Evolutionary conservation across 805 yeast species (phyloP).

Genomic region (Spathaspora hagerdaliae): DNA sequence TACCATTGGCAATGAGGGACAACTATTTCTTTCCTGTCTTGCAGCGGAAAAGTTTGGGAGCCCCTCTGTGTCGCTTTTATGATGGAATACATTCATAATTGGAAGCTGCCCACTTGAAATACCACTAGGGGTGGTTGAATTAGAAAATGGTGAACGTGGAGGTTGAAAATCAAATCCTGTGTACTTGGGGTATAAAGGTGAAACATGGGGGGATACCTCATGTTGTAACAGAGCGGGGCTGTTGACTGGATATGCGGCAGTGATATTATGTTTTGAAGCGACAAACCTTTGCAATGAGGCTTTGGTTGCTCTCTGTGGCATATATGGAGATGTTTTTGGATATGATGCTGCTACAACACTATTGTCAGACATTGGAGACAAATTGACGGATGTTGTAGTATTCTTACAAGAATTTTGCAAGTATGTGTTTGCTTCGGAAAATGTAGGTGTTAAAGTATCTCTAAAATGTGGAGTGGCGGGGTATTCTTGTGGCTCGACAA

Average conservation of each 20-base stretch:
- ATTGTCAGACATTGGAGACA: neutral
- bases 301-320: neutral
- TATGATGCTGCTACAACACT: neutral
- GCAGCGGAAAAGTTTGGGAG: neutral
- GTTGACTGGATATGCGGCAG: neutral
- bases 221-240: neutral
- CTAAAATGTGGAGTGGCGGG: neutral
- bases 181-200: conserved; percentile 1
- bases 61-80: conserved; percentile 8
- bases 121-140: conserved; percentile 1
- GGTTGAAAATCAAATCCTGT: conserved; percentile 1
- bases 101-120: conserved; percentile 10
- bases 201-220: neutral
- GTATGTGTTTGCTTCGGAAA: neutral
- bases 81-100: conserved; percentile 20
- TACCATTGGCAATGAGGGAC: neutral
- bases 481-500: neutral
- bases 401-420: neutral
- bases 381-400: neutral
- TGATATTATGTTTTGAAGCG: neutral
- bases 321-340: too few relatives aligned
- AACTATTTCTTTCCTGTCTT: neutral
- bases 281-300: neutral
- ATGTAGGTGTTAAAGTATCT: neutral
- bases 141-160: neutral